Conservation (phyloP, 352 stramenopile species). For the Phytophthora crassamura region DNA sequence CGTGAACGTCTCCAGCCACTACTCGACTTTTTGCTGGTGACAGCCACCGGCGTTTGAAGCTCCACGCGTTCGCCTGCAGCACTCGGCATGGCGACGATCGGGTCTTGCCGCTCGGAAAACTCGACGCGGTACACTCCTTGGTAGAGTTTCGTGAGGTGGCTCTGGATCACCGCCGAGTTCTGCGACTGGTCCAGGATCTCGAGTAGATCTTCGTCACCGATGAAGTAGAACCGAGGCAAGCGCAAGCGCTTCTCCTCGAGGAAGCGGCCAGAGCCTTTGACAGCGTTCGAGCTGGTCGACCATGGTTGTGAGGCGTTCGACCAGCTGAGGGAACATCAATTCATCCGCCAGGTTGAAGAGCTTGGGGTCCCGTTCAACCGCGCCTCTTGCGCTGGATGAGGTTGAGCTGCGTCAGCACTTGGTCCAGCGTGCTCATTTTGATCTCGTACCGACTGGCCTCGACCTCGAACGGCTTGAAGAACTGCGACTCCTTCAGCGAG, state of each 20-base stretch:
- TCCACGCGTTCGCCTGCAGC: constrained; percentile 82
- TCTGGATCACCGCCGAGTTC: constrained; percentile 94
- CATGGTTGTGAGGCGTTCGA: constrained; percentile 82
- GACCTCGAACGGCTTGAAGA: constrained; percentile 96
- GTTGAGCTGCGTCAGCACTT: constrained; percentile 87
- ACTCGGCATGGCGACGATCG: constrained; percentile 92
- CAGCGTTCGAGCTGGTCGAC: constrained; percentile 95
- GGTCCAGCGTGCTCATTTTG: constrained; percentile 89
- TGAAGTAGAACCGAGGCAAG: constrained; percentile 98
- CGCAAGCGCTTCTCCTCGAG: constrained; percentile 93
- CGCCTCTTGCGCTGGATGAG: constrained; percentile 93
- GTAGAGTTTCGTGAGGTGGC: constrained; percentile 97
- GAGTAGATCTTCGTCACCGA: constrained; percentile 95
- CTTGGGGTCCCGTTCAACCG: constrained; percentile 88
- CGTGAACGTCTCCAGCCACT: constrained; percentile 94
- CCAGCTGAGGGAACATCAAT: constrained; percentile 89
- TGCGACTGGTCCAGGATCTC: constrained; percentile 95
- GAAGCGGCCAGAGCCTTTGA: constrained; percentile 93
- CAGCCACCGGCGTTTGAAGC: constrained; percentile 80
- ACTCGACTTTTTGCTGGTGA: constrained; percentile 92
- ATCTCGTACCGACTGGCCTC: constrained; percentile 91
- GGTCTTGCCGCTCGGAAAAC: constrained; percentile 83
- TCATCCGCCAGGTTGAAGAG: constrained; percentile 94
- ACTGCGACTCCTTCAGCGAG: constrained; percentile 96
- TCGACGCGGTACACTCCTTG: constrained; percentile 93